Conservation (phyloP, 2,329 filamentous ascomycete species). For the Aspergillus nomiae region DNA sequence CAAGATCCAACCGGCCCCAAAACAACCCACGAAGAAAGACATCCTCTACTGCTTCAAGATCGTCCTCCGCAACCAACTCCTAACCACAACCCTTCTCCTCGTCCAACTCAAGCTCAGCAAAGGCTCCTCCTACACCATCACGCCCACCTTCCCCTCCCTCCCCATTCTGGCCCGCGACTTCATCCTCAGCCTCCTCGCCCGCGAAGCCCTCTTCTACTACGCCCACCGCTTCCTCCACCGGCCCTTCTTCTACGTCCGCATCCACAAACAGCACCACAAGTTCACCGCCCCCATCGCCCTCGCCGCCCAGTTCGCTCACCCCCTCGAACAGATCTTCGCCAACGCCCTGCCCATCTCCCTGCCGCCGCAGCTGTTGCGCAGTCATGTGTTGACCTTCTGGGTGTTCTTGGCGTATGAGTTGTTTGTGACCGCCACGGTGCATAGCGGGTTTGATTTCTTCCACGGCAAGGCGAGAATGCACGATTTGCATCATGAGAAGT, state of each 20-base stretch:
- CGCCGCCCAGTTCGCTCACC: slow-evolving; percentile 60
- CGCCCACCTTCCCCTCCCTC: slow-evolving; percentile 38
- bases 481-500: slow-evolving; percentile 61
- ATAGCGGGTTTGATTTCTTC: slow-evolving; percentile 62
- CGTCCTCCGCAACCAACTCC: slow-evolving; percentile 52
- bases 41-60: slow-evolving; percentile 48
- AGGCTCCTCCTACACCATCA: slow-evolving; percentile 42
- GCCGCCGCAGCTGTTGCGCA: slow-evolving; percentile 49
- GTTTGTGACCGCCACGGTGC: slow-evolving; percentile 56
- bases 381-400: slow-evolving; percentile 58
- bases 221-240: slow-evolving; percentile 57
- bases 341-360: slow-evolving; percentile 56
- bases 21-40: slow-evolving; percentile 52
- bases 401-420: slow-evolving; percentile 52
- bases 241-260: slow-evolving; percentile 49
- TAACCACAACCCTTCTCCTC: slow-evolving; percentile 40
- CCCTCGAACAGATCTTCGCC: slow-evolving; percentile 58
- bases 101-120: slow-evolving; percentile 4
- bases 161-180: slow-evolving; percentile 46
- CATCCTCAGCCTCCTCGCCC: slow-evolving; percentile 42
- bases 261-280: slow-evolving; percentile 60
- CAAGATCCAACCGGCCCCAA: slow-evolving; percentile 57
- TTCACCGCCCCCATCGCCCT: slow-evolving; percentile 60
- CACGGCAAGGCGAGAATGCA: slow-evolving; percentile 49
- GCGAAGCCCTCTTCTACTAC: slow-evolving; percentile 60